phyloP scores from a whole-genome alignment of 2,329 filamentous ascomycete genomes.

The Neonectria neomacrospora region DNA sequence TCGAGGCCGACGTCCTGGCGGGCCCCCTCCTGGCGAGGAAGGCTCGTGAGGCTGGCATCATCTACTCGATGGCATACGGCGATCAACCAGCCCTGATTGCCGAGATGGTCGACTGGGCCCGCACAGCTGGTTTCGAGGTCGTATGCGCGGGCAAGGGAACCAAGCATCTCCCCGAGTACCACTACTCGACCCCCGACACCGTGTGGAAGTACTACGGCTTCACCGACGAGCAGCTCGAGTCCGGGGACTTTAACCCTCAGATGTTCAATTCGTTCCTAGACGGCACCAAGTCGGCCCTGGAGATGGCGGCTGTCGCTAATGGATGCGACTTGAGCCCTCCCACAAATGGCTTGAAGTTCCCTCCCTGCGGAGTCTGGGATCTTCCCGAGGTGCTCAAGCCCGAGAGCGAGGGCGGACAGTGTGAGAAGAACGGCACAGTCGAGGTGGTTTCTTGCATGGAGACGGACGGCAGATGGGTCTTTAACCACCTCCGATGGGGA shows the following conservation, averaged over 20 bases:
- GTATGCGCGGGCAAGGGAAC: slow-evolving; percentile 59
- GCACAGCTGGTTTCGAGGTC: slow-evolving; percentile 56
- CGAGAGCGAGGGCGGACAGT: slow-evolving; percentile 52
- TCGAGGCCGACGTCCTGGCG: slow-evolving; percentile 57
- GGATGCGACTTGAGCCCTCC: slow-evolving; percentile 56
- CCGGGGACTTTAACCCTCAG: slow-evolving; percentile 57
- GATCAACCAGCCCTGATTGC: slow-evolving; percentile 57
- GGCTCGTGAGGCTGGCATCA: slow-evolving; percentile 57
- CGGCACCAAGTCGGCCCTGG: slow-evolving; percentile 58
- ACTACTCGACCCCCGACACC: slow-evolving; percentile 58
- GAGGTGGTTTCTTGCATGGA: slow-evolving; percentile 59
- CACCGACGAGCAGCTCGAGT: slow-evolving; percentile 55
- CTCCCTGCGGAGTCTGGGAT: slow-evolving; percentile 56
- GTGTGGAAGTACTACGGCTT: slow-evolving; percentile 60
- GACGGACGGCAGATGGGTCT: slow-evolving; percentile 53
- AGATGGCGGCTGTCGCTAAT: slow-evolving; percentile 61
- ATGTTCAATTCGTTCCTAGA: slow-evolving; percentile 62
- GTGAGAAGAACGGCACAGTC: slow-evolving; percentile 54
- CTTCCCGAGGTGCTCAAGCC: slow-evolving; percentile 55
- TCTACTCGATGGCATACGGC: slow-evolving; percentile 60
- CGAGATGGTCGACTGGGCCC: slow-evolving; percentile 43
- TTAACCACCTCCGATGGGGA: slow-evolving; percentile 55
- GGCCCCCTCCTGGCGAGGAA: slow-evolving; percentile 54
- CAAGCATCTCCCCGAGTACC: slow-evolving; percentile 58
- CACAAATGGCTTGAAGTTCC: slow-evolving; percentile 54